Evolutionary conservation across 1,284 basidiomycete genomes (phyloP), one percentile per base, ranked within the genome.

Genomic region (Porogramme epimiltina): DNA sequence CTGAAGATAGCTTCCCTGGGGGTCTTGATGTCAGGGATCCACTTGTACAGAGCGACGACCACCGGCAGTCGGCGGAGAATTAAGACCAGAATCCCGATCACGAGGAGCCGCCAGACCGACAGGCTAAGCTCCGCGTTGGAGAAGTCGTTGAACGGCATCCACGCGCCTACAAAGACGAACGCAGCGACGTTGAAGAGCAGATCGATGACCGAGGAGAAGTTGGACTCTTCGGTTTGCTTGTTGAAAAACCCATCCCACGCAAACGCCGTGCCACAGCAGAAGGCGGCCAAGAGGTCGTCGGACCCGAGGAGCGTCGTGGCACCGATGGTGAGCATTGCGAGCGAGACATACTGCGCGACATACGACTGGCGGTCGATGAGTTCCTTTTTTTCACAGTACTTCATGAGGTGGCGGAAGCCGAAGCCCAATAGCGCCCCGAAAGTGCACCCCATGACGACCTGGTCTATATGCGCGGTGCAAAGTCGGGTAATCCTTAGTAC

Each of bases 231-330:
- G 2, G 95, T 99, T 62, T 97, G 95, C 61, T 88, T 85, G 73
- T 95, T 95, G 78, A 98, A 98, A 78, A 97, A 98, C 56, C 95
- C 93, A 62, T 99, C 96, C 96, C 96, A 99, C 0, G 95, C 97
- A 66, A 98, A 99, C 1, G 95, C 94, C 3, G 91, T 89, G 20
- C 97, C 97, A 65, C 95, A 98, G 1, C 89, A 88, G 68, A 99
- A 99, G 0, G 96, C 91, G 11, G 95, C 91, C 9, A 98, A 79
- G 13, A 98, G 81, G 71, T 98, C 95, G 72, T 98, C 95, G 18
- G 91, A 90, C n/a, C 95, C 95, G 22, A 96, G 79, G 15, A 97
- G 77, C 0, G 88, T 89, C 48, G 87, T 89, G 33, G 90, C 79
- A 26, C 94, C 95, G 52, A 93, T 89, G 18, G 90, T 92, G 59